Evolutionary conservation across 1,139 yeast genomes (phyloP).

Genomic region (Kurtzmaniella quercitrusa): DNA sequence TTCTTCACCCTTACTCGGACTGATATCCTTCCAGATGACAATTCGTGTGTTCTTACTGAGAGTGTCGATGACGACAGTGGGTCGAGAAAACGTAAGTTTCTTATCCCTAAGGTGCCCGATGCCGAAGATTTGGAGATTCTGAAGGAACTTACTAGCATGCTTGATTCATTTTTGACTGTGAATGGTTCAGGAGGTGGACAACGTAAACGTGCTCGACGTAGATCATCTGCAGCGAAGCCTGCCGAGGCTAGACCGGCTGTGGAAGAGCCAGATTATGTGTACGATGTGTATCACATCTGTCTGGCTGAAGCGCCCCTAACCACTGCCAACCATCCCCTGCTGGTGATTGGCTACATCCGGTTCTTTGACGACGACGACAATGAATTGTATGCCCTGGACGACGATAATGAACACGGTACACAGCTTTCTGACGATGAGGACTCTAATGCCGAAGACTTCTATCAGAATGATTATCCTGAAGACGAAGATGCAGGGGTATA

Average conservation of each 20-base stretch:
- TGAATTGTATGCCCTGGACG: slow-evolving; percentile 43
- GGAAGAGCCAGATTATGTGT: slow-evolving; percentile 70
- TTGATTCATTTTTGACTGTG: slow-evolving; percentile 47
- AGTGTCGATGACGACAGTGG: not conserved
- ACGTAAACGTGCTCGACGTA: not conserved
- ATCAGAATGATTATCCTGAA: slow-evolving; percentile 91
- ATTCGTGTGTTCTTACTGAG: slow-evolving; percentile 1
- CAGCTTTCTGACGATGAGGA: slow-evolving; percentile 38
- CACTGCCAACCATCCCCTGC: slow-evolving; percentile 50
- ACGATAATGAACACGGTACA: slow-evolving; percentile 41
- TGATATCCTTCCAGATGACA: slow-evolving; percentile 29
- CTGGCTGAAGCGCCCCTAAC: slow-evolving; percentile 28
- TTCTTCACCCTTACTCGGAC: slow-evolving; percentile 65
- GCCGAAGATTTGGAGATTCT: slow-evolving; percentile 46
- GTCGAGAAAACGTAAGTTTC: slow-evolving; percentile 22
- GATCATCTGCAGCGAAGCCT: not conserved
- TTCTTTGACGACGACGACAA: slow-evolving; percentile 67
- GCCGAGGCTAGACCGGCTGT: slow-evolving; percentile 4
- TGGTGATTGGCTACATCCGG: slow-evolving; percentile 61
- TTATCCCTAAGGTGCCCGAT: slow-evolving; percentile 29
- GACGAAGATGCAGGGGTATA: slow-evolving; percentile 65
- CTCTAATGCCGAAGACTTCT: slow-evolving; percentile 77
- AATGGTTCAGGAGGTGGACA: slow-evolving; percentile 6
- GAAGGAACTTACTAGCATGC: slow-evolving; percentile 65
- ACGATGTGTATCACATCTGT: slow-evolving; percentile 66